Base-by-base conservation (phyloP, 106 monocot genomes). In the Phalaenopsis aphrodite region DNA sequence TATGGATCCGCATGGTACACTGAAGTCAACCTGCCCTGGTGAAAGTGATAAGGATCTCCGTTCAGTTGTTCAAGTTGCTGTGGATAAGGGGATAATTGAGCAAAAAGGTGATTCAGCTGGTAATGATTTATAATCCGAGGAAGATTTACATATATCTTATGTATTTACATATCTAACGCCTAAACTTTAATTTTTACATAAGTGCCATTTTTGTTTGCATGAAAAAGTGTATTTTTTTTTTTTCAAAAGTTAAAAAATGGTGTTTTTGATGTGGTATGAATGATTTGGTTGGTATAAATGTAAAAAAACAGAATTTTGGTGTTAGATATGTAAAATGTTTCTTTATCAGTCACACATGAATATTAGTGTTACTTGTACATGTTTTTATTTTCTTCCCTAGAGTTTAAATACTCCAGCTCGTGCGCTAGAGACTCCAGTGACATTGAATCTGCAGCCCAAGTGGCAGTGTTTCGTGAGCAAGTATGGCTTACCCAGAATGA, bases 391-490 rank as follows among this genome's bases (percentile, higher is more conserved):
- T 38, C 39, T 75, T 19, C 83, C 49, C 58, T 75, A 86, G 86
- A 73, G 36, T 52, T n/a, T 77, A 79, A 36, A 19, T 21, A 37
- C 38, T 52, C 81, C 45, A 78, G 41, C 42, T 30, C 68, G 73
- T 55, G 21, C 76, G 5, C 30, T 78, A 81, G 79, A 39, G 86
- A 78, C 77, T 81, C 82, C 43, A 52, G 56, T 80, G 80, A 41
- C 78, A 82, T 97, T 56, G 97, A 94, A 55, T 90, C 87, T 79
- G 91, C 91, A 64, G 93, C 86, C 21, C 91, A 85, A 84, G 86
- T 88, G 38, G 91, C 87, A 79, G 86, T 95, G 43, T 72, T 99
- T 80, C 93, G 56, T 68, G 91, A 95, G 79, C 99, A 99, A 81
- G 99, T 95, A 90, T 78, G 82, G 9, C 56, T 78, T 77, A 66